Conservation (phyloP, 2,329 filamentous ascomycete genomes). For the Penicillium sp. region DNA sequence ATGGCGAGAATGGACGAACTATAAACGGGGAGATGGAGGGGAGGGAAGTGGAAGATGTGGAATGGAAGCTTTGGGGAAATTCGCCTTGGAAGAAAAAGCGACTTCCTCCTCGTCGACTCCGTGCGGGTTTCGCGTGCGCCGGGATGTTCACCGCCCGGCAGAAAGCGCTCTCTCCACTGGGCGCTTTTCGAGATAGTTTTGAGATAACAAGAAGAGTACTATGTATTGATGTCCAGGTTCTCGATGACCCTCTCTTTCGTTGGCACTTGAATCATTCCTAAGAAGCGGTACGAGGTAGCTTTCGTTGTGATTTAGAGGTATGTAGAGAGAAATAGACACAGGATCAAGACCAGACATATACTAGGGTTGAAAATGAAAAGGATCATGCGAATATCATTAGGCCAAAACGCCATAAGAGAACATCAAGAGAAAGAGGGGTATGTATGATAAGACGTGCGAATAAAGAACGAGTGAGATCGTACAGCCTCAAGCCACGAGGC, state of each 20-base stretch:
- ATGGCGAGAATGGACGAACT: conserved; percentile 6
- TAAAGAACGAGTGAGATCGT: conserved; percentile 10
- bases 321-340: neutral
- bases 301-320: neutral
- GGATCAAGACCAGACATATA: conserved; percentile 2
- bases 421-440: conserved; percentile 8
- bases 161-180: conserved; percentile 6
- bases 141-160: conserved; percentile 25
- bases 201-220: neutral
- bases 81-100: conserved; percentile 29
- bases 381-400: conserved; percentile 11
- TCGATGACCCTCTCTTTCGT: neutral
- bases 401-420: conserved; percentile 6
- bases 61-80: conserved; percentile 23
- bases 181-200: too few species aligned
- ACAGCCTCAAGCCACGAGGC: conserved; percentile 3
- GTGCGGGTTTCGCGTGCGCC: conserved; percentile 27
- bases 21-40: conserved; percentile 9
- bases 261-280: neutral
- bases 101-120: conserved; percentile 23
- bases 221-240: neutral
- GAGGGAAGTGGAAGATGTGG: conserved; percentile 16
- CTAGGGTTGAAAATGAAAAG: neutral
- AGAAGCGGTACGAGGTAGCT: conserved; percentile 2
- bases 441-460: conserved; percentile 24